These are phyloP conservation scores for Geopyxis carbonaria DNA, from an alignment of 495 filamentous ascomycete species.

Conservation along the genomic window DNA sequence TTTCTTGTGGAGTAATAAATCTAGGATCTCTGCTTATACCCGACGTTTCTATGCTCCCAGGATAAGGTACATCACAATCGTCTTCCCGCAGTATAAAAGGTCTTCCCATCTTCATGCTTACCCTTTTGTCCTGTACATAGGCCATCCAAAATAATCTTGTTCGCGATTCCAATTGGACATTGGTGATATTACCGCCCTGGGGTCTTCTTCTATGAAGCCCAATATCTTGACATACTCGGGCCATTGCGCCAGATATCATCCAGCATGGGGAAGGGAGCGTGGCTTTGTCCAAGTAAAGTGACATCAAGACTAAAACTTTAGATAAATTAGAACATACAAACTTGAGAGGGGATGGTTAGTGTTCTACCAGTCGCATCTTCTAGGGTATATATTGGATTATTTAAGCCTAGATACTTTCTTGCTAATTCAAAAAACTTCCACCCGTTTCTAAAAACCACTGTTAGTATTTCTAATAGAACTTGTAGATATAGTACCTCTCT, in stretches of 20 bases:
- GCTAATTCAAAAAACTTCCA: conserved; percentile 25
- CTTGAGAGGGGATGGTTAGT: not conserved
- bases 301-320: conserved; percentile 23
- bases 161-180: conserved; percentile 17
- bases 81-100: conserved; percentile 22
- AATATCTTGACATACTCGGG: conserved; percentile 24
- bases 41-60: conserved; percentile 5
- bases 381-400: conserved; percentile 20
- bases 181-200: conserved; percentile 11
- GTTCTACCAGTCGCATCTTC: conserved; percentile 22
- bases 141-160: conserved; percentile 23
- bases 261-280: conserved; percentile 25
- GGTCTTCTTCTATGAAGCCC: conserved; percentile 17
- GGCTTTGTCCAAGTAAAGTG: conserved; percentile 25
- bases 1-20: not conserved
- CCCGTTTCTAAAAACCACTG: conserved; percentile 13
- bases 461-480: not conserved
- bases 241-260: conserved; percentile 25
- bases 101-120: conserved; percentile 22
- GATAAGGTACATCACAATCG: conserved; percentile 21
- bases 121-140: conserved; percentile 24
- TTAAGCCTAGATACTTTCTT: conserved; percentile 21
- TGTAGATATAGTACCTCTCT: conserved; percentile 14
- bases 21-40: not conserved
- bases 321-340: not conserved